Evolutionary conservation across 306 rosid genomes (phyloP), one percentile per base, ranked within the genome.

Genomic region (Lagenaria siceraria): DNA sequence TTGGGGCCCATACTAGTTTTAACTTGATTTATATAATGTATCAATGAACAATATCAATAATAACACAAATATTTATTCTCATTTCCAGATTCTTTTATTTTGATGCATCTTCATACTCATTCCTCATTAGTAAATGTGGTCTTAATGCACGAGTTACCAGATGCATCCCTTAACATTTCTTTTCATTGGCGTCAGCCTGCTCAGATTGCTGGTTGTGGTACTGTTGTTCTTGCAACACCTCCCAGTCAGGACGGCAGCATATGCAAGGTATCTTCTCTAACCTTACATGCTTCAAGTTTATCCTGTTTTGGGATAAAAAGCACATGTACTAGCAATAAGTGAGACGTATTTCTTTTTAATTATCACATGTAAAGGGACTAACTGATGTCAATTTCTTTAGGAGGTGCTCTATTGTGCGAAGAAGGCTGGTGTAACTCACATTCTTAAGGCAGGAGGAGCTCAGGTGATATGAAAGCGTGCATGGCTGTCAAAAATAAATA

Each of bases 401-500:
- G 99, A 95, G 81, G 99, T 95, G 55, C 86, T 95, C 43, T 95
- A 95, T 81, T 95, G 99, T 88, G 99, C 99, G 1, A 95, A 95
- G 86, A 95, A 92, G 88, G 97, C 97, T n/a, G 97, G 99, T 73
- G 97, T 92, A 65, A 90, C 97, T 80, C 93, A 95, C 93, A 88
- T 95, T 80, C 97, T 95, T 84, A 88, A 92, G 86, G 99, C 97
- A 76, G 99, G 99, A 80, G 99, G 99, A 74, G 99, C 99, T 74
- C 99, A 95, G 99, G 97, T 51, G 52, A 46, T 43, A 43, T 46
- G 52, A 3, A 46, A 46, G 13, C 17, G 52, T 46, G 52, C 52
- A 46, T 13, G 51, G 17, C 21, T 17, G 3, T 51, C 51, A 13
- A 13, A 13, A 46, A 51, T 17, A 51, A 9, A 51, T 51, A 15